phyloP scores from a whole-genome alignment of 2,329 filamentous ascomycete genomes.

The Microcyclosporella mali region DNA sequence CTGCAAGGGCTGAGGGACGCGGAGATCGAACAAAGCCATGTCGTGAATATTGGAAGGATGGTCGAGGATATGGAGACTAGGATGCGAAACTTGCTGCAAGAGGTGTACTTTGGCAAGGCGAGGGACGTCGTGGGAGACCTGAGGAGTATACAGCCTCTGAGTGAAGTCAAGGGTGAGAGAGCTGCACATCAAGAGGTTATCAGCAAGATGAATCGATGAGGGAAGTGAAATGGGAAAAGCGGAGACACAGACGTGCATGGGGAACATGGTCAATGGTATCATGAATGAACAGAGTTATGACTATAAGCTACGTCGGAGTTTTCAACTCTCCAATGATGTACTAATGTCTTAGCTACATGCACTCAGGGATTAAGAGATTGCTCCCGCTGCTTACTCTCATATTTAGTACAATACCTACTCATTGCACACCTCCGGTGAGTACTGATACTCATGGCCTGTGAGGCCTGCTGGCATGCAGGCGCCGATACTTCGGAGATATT shows the following conservation, averaged over 20 bases:
- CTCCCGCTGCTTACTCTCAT: too few species aligned
- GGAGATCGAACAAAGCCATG: slow-evolving; percentile 85
- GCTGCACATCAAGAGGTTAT: slow-evolving; percentile 88
- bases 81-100: slow-evolving; percentile 96
- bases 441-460: too few species aligned
- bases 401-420: too few species aligned
- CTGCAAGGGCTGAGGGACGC: slow-evolving; percentile 44
- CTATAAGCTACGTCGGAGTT: too few species aligned
- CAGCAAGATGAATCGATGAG: slow-evolving; percentile 40
- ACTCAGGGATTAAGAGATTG: too few species aligned
- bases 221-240: not conserved
- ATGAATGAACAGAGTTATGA: too few species aligned
- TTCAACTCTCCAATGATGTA: too few species aligned
- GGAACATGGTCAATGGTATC: too few species aligned
- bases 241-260: not conserved
- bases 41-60: slow-evolving; percentile 86
- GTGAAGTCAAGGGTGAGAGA: slow-evolving; percentile 74
- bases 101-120: slow-evolving; percentile 99
- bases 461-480: too few species aligned
- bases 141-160: slow-evolving; percentile 77
- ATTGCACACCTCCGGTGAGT: too few species aligned
- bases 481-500: too few species aligned
- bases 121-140: slow-evolving; percentile 97
- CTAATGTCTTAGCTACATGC: too few species aligned
- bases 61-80: slow-evolving; percentile 99